Base-by-base conservation (phyloP, 2,329 filamentous ascomycete species). In the Botrytis fragariae region DNA sequence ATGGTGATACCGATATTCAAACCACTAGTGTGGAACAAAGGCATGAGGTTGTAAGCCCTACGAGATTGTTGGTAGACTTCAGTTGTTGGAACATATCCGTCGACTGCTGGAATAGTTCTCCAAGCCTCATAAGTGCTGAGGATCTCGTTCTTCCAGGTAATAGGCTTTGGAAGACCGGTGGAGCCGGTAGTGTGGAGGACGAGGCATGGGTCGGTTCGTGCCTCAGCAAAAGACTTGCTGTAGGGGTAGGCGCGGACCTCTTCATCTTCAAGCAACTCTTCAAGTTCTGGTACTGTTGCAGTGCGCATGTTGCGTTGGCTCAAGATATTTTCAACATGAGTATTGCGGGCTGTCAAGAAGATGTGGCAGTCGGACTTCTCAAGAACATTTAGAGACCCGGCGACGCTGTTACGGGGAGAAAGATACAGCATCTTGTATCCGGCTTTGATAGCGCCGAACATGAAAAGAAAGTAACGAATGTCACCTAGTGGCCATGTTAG, bases 61-160 rank as follows among this genome's bases (percentile, higher is more conserved):
- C 72, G 65, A 32, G 72, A 69, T 74, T 74, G 64, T 67, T 75
- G 72, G 64, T 74, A 75, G 59, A 75, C 87, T 97, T 97, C 78
- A 96, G 84, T 8, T 93, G 93, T 79, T 97, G 93, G 35, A 93
- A 93, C 37, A 97, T 88, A 82, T 20, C 69, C 64, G 44, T 75
- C 74, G 12, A 74, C 54, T n/a, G 45, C 44, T 69, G 75, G 77
- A 35, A 77, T 75, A 12, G 72, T 73, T 60, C 75, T 74, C 73
- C 75, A 78, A 42, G 75, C 73, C n/a, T 79, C 77, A 25, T 78
- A 76, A 2, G 75, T 78, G 54, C 77, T 76, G 35, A 77, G 62
- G n/a, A 76, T 74, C 22, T 73, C 72, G 25, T 70, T 61, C 29
- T 73, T 73, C 72, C 72, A 73, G n/a, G 72, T 74, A n/a, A 85